Base-by-base conservation (phyloP, 352 stramenopile genomes). In the Detonula confervacea region DNA sequence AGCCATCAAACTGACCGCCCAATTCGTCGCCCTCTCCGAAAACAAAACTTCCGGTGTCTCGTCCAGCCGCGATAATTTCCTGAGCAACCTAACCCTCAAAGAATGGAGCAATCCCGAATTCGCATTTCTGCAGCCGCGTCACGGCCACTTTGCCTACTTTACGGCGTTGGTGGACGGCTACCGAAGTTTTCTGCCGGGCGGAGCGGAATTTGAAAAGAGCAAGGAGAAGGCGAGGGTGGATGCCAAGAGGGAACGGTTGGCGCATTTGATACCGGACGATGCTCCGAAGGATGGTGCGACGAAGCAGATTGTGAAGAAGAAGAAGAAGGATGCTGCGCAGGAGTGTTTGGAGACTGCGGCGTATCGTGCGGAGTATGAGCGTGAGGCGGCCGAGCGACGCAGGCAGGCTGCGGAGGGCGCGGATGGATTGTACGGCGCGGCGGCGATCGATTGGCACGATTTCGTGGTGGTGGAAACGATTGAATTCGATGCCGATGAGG, bases 401-500 rank as follows among this genome's bases (percentile, higher is more conserved):
- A 76, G 69, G 35, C 72, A 84, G 52, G 59, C 90, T 12, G 75
- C 81, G 14, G 89, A 94, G 60, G 74, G 73, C 8, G 77, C 29
- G 0, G 39, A 49, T 49, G 39, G 91, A 2, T 74, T 79, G 46
- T 60, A 86, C 7, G 78, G 73, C 22, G 61, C 80, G 6, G 80
- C 63, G 12, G 72, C 46, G 6, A 84, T 99, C 73, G 97, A 99
- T 90, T 99, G 98, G 98, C 96, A 99, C 84, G 97, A 99, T 87
- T 99, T 99, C 80, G 96, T 98, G 2, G 94, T 99, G 1, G 98
- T 99, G 0, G 97, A 99, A 83, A 98, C 96, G 11, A 99, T 99
- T 77, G 97, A 96, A 24, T 99, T 99, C 72, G 90, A 96, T 20
- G 90, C 95, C 33, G 90, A 97, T 44, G 95, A 98, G 81, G 89